A percentile compares a stretch with the other conserved stretches of the same genome.
Conservation (phyloP, 1,284 basidiomycete genomes). For the Cryptococcus sp. region DNA sequence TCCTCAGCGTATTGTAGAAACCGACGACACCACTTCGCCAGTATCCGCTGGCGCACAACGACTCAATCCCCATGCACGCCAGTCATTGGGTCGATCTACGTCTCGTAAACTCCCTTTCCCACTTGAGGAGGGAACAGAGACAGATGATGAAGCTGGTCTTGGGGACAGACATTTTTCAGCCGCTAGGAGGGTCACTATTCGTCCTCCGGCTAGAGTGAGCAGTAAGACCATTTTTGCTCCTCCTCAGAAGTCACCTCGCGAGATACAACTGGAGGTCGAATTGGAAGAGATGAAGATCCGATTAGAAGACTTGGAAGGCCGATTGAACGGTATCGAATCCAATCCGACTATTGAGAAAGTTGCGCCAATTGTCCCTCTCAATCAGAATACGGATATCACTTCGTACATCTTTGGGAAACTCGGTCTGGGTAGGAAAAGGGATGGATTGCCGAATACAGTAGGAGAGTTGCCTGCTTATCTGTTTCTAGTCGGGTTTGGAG, state of each 20-base stretch:
- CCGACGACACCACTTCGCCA: neutral
- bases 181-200: conserved; percentile 12
- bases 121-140: conserved; percentile 2
- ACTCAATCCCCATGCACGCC: neutral
- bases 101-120: neutral
- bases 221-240: neutral
- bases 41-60: neutral
- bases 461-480: conserved; percentile 31
- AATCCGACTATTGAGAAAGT: too few relatives aligned
- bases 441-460: conserved; percentile 24
- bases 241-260: conserved; percentile 6
- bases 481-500: conserved; percentile 35
- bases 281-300: conserved; percentile 14
- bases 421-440: conserved; percentile 12
- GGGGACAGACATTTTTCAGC: conserved; percentile 10
- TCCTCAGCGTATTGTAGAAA: neutral
- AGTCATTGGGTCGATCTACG: neutral
- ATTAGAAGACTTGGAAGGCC: conserved; percentile 25
- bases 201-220: conserved; percentile 6
- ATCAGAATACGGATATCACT: neutral
- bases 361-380: too few relatives aligned
- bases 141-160: conserved; percentile 10
- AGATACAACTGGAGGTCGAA: conserved; percentile 18
- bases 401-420: conserved; percentile 11
- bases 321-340: neutral